These are phyloP conservation scores for Rubus parviflorus DNA, from an alignment of 306 rosid species.

Conservation along the genomic window DNA sequence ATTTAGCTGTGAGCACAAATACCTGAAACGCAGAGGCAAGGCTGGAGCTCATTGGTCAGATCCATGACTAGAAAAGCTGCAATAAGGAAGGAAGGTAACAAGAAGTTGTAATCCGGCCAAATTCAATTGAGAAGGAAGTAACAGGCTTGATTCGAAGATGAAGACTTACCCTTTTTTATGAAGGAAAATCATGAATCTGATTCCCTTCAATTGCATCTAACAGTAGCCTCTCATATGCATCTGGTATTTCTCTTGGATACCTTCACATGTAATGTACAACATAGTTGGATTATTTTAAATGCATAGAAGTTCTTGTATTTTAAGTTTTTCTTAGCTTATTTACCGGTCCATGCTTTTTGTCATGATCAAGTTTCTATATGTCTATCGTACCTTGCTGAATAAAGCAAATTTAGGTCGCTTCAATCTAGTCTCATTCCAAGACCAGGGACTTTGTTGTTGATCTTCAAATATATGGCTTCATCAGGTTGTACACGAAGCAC, in stretches of 20 bases:
- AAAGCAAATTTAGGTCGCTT: conserved; percentile 85
- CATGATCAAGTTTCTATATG: no score
- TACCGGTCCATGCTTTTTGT: neutral
- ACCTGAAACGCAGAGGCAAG: no score
- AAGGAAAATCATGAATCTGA: no score
- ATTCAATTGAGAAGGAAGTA: no score
- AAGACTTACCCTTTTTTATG: no score
- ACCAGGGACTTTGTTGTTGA: conserved; percentile 97
- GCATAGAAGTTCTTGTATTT: neutral
- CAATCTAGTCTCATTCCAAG: conserved; percentile 96
- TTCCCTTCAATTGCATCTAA: conserved; percentile 88
- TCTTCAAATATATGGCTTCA: conserved; percentile 92
- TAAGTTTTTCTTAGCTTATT: neutral
- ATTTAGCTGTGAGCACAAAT: no score
- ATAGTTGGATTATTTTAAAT: neutral
- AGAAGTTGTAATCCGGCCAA: no score
- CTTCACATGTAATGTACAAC: conserved; percentile 39
- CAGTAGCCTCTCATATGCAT: conserved; percentile 91
- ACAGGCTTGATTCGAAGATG: no score
- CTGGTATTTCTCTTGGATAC: conserved; percentile 85
- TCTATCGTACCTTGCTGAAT: conserved; percentile 65
- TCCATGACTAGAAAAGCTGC: no score
- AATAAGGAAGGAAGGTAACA: no score
- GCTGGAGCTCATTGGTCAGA: no score
- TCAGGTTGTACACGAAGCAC: conserved; percentile 97